Evolutionary conservation across 1,284 basidiomycete species (phyloP), one percentile per base, ranked within the genome.

Genomic region (Uromyces viciae-fabae): DNA sequence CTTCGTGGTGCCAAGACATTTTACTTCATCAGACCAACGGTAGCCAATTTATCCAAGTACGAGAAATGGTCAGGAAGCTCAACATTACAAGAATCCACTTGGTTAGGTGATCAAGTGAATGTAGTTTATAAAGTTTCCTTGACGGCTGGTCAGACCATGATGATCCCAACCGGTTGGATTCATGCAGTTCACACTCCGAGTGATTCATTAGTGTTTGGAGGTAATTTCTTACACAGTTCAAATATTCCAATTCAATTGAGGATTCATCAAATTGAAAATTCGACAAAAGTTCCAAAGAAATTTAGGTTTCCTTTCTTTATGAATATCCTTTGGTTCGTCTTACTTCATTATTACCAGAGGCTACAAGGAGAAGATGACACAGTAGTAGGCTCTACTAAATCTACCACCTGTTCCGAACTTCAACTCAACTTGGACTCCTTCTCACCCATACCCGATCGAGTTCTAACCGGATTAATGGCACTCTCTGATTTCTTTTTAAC

Each of bases 111-210:
- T 78, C 88, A 93, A 88, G 92, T 91, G 17, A 94, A 96, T 83
- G 91, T 93, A 82, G 94, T 98, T 3, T 90, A 91, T 84, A 94
- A 93, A 85, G 92, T 96, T 88, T 80, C 85, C 87, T 82, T 25
- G 25, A 28, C 28, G 52, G 80, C 82, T 31, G 84, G 84, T 56
- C 84, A 84, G 72, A 85, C 85, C n/a, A 88, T 88, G 87, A 93
- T 97, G 81, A 96, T 98, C 75, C 95, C 95, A 0, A 92, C 94
- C 0, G 96, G 96, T 0, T 98, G 96, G 92, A 97, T 98, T 82
- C 96, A 99, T 85, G 94, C 94, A 25, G 96, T 99, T 46, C 92
- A 93, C 86, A 98, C 95, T 0, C 95, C 96, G 0, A 87, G 89
- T 60, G 94, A 98, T 85, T 93, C 95, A 2, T 89, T 99, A 54